Conservation (phyloP, 2,329 filamentous ascomycete genomes). For the Colletotrichum plurivorum region DNA sequence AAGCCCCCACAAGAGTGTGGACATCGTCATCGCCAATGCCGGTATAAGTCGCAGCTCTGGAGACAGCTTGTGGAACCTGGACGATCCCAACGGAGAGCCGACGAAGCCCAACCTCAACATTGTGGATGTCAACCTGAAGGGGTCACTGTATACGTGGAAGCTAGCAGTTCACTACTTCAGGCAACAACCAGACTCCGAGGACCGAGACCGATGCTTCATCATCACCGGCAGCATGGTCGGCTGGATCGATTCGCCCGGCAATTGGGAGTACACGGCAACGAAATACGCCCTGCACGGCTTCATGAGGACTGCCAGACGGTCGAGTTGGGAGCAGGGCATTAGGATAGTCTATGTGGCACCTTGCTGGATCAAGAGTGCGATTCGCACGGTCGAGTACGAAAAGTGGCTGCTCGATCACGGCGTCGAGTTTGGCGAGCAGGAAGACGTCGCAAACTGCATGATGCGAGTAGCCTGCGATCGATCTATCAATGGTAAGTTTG, state of each 20-base stretch:
- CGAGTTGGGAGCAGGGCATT: constrained; percentile 57
- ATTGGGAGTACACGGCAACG: constrained; percentile 57
- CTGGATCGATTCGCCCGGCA: constrained; percentile 61
- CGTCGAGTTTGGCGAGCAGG: constrained; percentile 56
- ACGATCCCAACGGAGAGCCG: constrained; percentile 48
- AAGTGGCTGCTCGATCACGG: constrained; percentile 55
- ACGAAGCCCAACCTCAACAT: constrained; percentile 58
- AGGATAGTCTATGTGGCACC: constrained; percentile 63
- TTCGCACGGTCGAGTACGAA: constrained; percentile 56
- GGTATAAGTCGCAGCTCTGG: constrained; percentile 55
- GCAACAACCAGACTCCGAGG: constrained; percentile 52
- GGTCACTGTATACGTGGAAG: constrained; percentile 61
- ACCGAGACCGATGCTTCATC: constrained; percentile 62
- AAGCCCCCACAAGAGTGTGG: constrained; percentile 56
- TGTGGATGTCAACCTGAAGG: constrained; percentile 56
- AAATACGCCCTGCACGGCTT: constrained; percentile 61
- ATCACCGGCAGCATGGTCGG: constrained; percentile 63
- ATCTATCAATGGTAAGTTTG: constrained; percentile 48
- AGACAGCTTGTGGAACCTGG: constrained; percentile 55
- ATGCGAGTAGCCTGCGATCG: constrained; percentile 51
- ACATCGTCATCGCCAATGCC: constrained; percentile 64
- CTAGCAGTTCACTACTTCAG: constrained; percentile 63
- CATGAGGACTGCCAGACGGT: constrained; percentile 56
- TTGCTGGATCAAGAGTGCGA: constrained; percentile 56
- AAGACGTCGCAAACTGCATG: constrained; percentile 51